A percentile compares a stretch with the other conserved stretches of the same genome.
Conservation (phyloP, 306 rosid genomes). For the Coriaria nepalensis region DNA sequence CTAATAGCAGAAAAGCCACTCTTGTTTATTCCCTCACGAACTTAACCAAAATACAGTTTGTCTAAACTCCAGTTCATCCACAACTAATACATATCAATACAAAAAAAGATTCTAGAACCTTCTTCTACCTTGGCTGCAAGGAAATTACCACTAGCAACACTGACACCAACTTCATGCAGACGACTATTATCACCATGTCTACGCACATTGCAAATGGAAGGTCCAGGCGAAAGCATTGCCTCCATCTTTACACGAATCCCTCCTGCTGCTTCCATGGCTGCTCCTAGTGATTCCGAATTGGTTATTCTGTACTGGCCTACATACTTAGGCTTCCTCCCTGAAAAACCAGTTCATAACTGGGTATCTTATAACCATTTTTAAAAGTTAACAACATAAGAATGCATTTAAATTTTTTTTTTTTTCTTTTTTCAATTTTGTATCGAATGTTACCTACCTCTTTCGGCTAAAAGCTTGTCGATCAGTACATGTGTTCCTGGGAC, state of each 20-base stretch:
- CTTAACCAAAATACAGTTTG: no score
- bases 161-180: slow-evolving; percentile 86
- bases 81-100: no score
- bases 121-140: slow-evolving; percentile 86
- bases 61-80: no score
- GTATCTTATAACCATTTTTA: no score
- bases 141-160: slow-evolving; percentile 93
- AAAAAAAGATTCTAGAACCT: no score
- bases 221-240: slow-evolving; percentile 97
- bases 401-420: no score
- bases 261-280: slow-evolving; percentile 94
- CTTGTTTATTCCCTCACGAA: no score
- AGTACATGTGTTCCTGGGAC: slow-evolving; percentile 86
- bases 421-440: no score
- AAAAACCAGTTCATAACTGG: no score
- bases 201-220: slow-evolving; percentile 81
- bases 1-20: no score
- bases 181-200: slow-evolving; percentile 92
- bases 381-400: no score
- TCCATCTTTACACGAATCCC: slow-evolving; percentile 70
- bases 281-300: slow-evolving; percentile 54
- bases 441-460: slow-evolving; percentile 50
- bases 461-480: slow-evolving; percentile 65
- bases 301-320: slow-evolving; percentile 82
- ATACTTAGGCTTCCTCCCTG: slow-evolving; percentile 64